phyloP scores from a whole-genome alignment of 2,329 filamentous ascomycete genomes.

The Botrytis cinerea region DNA sequence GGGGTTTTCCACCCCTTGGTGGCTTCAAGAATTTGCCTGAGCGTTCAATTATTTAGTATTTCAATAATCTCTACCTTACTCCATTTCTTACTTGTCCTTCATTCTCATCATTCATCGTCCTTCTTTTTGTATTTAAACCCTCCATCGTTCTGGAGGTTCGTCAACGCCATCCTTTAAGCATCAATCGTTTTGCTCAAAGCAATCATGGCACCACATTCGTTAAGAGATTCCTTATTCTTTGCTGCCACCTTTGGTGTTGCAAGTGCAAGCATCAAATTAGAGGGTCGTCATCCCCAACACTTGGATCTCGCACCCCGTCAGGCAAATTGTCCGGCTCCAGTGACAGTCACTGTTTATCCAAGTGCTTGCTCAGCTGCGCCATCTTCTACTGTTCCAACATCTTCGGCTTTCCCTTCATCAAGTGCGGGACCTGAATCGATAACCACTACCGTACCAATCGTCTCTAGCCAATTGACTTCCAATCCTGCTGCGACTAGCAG shows the following conservation, averaged over 20 bases:
- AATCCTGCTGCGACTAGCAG: neutral
- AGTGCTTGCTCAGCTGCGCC: neutral
- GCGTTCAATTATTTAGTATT: slow-evolving; percentile 19
- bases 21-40: neutral
- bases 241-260: slow-evolving; percentile 21
- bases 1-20: neutral
- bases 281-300: slow-evolving; percentile 2
- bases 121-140: slow-evolving; percentile 16
- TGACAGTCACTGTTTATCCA: slow-evolving; percentile 16
- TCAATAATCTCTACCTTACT: slow-evolving; percentile 15
- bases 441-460: neutral
- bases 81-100: neutral
- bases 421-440: neutral
- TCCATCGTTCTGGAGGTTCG: slow-evolving; percentile 8
- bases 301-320: slow-evolving; percentile 4
- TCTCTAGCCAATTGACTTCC: neutral
- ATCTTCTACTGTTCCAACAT: neutral
- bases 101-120: slow-evolving; percentile 14
- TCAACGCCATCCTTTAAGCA: slow-evolving; percentile 19
- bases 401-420: neutral
- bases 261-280: slow-evolving; percentile 23
- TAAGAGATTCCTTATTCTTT: slow-evolving; percentile 19
- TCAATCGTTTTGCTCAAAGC: slow-evolving; percentile 22
- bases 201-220: slow-evolving; percentile 23
- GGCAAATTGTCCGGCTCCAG: neutral